Conservation (phyloP, 306 rosid genomes). For the Lathyrus sativus region DNA sequence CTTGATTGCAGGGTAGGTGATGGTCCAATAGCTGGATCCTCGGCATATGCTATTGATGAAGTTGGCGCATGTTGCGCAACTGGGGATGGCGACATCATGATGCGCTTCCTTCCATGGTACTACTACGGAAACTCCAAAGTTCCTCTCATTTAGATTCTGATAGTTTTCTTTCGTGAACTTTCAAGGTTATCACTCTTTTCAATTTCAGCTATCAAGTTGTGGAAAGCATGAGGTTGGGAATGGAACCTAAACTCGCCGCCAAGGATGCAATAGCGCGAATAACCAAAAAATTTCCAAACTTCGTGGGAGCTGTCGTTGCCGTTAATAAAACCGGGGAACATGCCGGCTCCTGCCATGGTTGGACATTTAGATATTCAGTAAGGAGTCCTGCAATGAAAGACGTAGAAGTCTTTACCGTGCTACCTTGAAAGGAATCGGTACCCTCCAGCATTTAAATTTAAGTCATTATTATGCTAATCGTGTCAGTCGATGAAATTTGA, state of each 20-base stretch:
- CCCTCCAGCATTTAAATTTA: conserved; percentile 12
- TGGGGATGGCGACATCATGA: conserved; percentile 93
- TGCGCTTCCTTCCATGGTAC: conserved; percentile 97
- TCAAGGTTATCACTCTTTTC: conserved; percentile 18
- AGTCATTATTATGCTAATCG: conserved; percentile 11
- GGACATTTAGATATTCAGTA: conserved; percentile 89
- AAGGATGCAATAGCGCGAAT: conserved; percentile 78
- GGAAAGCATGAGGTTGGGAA: conserved; percentile 92
- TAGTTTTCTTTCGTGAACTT: conserved; percentile 17
- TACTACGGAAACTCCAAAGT: neutral
- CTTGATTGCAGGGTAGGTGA: conserved; percentile 78
- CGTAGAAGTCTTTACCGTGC: conserved; percentile 78
- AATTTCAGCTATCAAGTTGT: conserved; percentile 91
- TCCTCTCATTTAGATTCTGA: conserved; percentile 29
- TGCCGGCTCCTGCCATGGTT: conserved; percentile 91
- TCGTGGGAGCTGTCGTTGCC: conserved; percentile 86
- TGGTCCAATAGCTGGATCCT: conserved; percentile 90
- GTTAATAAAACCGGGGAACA: conserved; percentile 71
- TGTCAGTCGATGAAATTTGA: conserved; percentile 24
- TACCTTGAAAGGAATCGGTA: conserved; percentile 47
- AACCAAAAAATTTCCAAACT: conserved; percentile 69
- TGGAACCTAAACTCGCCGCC: conserved; percentile 84
- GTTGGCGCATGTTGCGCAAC: conserved; percentile 95
- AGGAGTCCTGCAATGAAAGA: conserved; percentile 72
- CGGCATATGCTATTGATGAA: conserved; percentile 76